Conservation (phyloP, 176 grass and related monocot species). For the Oryza brachyantha region DNA sequence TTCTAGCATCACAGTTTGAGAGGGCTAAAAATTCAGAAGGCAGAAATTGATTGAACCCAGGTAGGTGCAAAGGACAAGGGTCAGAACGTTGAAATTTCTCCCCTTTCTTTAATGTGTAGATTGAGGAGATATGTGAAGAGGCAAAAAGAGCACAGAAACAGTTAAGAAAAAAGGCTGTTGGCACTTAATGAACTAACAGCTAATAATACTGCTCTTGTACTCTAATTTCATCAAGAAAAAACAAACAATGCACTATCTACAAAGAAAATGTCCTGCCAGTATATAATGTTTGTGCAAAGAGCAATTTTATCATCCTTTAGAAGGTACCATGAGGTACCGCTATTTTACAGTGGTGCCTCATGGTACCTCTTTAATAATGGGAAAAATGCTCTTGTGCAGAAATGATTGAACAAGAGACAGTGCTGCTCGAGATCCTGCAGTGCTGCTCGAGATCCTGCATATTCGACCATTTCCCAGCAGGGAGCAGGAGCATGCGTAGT, state of each 20-base stretch:
- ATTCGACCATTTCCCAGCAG: background rate
- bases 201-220: constrained; percentile 9
- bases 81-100: background rate
- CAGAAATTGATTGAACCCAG: background rate
- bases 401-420: constrained; percentile 3
- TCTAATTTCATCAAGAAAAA: constrained; percentile 2
- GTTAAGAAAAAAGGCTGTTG: background rate
- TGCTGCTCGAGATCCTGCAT: background rate
- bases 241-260: constrained; percentile 8
- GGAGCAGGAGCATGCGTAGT: constrained; percentile 4
- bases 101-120: background rate
- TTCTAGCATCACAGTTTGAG: background rate
- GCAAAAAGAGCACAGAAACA: constrained; percentile 22
- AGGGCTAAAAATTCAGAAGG: constrained; percentile 23
- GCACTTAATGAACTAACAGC: constrained; percentile 11
- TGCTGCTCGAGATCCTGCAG: too few relatives aligned
- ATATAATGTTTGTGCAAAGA: too few relatives aligned
- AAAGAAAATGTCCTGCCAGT: background rate
- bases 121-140: background rate
- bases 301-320: too few relatives aligned
- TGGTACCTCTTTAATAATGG: too few relatives aligned
- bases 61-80: background rate
- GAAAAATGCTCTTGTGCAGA: background rate
- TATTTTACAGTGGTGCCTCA: too few relatives aligned
- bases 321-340: too few relatives aligned